Evolutionary conservation across 1,284 basidiomycete species (phyloP), one percentile per base, ranked within the genome.

Genomic region (Acaromyces ingoldii): DNA sequence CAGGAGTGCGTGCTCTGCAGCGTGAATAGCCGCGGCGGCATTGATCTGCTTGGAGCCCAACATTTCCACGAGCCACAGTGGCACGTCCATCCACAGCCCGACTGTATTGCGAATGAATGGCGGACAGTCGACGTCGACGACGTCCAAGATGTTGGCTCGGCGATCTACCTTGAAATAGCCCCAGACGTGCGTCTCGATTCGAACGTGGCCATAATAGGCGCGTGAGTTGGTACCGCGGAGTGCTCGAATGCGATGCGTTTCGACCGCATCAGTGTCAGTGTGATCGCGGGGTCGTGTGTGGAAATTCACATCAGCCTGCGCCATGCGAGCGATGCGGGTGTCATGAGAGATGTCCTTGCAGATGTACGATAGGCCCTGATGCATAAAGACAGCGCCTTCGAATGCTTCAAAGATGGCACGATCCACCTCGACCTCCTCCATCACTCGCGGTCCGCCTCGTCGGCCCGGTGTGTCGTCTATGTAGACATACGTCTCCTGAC

Each of bases 381-480:
- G 74, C 57, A 76, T 66, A 54, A 74, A 76, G 2, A 81, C 76
- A 11, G 79, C 80, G 7, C 80, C 80, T 59, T 80, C 79, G 58
- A 79, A 81, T 1, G 89, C 79, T 74, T 92, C 89, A 58, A 91
- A 92, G 57, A 91, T 79, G 0, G 89, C 88, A 24, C 90, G 79
- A 24, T 87, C 89, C 31, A 85, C 76, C 76, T 93, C 90, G n/a
- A 91, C 80, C 70, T 92, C 88, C 76, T 93, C 90, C 24, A 93
- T 72, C 22, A 89, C 79, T 38, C 76, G 79, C 2, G 81, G 79
- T 0, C 58, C 70, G 5, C 79, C 78, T 5, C 49, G 76, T 67
- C 49, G 73, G 55, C 58, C 77, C 60, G 49, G 76, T 1, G 81
- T 83, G 37, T 87, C 71, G 64, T 90, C 86, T 10, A 91, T 80